Evolutionary conservation across 306 rosid genomes (phyloP), one percentile per base, ranked within the genome.

Genomic region (Acmispon strigosus): DNA sequence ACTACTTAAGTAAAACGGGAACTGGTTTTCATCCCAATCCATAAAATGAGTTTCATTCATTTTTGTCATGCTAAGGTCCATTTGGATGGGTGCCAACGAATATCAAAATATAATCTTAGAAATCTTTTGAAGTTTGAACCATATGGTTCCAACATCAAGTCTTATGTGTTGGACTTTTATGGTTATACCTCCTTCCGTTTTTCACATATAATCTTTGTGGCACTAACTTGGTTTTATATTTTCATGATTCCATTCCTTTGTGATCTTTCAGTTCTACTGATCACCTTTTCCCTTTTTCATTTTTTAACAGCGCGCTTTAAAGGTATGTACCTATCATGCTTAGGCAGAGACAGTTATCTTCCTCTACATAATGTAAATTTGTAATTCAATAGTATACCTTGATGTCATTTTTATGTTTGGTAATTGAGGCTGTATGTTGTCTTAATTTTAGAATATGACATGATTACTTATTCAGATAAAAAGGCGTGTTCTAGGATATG

Each of bases 401-500:
- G 49, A 47, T 29, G 56, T 48, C 47, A 19, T 59, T 43, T 62
- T 10, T 57, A 15, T 61, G 19, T 20, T 60, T 66, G 36, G 44
- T 48, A 34, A 55, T 51, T 48, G 61, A 65, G 66, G 48, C 56
- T 58, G 18, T 72, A 22, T 48, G 10, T 14, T 52, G 18, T 72
- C 74, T 66, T 62, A 58, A 76, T 66, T 45, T 67, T 34, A 56
- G 54, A 8, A 73, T 67, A 6, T 67, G 22, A 54, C 41, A 36
- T 62, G 59, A 50, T 56, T 16, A 18, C 69, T 67, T 59, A 43
- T 79, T 79, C 90, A 93, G 98, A 90, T 93, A 54, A 84, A 88
- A 83, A 80, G 79, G 74, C 84, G 82, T 71, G 96, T 90, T 80
- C 80, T 93, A 65, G 97, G 97, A 77, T 75, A 76, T 83, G 78